These are phyloP conservation scores for Chalciporus piperatoides DNA, from an alignment of 1,284 basidiomycete species.

Conservation along the genomic window DNA sequence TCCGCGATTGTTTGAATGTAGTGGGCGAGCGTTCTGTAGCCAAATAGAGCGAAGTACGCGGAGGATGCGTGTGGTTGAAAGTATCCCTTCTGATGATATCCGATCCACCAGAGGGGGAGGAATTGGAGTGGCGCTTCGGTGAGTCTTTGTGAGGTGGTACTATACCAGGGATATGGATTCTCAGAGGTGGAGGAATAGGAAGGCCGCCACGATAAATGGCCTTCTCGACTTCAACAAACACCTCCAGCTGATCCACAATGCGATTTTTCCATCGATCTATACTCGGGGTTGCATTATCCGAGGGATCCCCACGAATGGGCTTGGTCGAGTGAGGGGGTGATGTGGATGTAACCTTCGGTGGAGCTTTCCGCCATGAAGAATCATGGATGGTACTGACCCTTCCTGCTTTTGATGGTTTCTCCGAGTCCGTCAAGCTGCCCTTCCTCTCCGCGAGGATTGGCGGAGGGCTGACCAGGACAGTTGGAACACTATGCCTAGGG, in stretches of 20 bases:
- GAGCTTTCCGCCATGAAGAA: background rate
- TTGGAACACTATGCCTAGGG: constrained; percentile 7
- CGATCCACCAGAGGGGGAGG: constrained; percentile 1
- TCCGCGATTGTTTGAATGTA: constrained; percentile 1
- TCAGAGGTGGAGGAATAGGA: constrained; percentile 1
- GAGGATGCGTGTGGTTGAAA: background rate
- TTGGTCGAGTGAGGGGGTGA: background rate
- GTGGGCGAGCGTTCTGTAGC: background rate
- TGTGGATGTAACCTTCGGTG: background rate
- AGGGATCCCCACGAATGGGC: background rate
- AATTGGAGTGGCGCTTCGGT: background rate
- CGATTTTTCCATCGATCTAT: background rate
- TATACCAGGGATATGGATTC: background rate
- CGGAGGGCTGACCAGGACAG: constrained; percentile 8
- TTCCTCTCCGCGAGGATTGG: constrained; percentile 8
- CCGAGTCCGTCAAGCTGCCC: constrained; percentile 14
- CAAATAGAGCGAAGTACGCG: background rate
- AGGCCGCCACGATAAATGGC: background rate
- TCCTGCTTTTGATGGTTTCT: constrained; percentile 13
- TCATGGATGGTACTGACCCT: constrained; percentile 16
- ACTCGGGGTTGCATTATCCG: background rate
- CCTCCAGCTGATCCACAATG: constrained; percentile 1
- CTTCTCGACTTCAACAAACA: background rate
- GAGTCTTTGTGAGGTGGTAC: background rate
- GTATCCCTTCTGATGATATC: constrained; percentile 2